Evolutionary conservation across 352 stramenopile genomes (phyloP).

Genomic region (Phytophthora palmivora): DNA sequence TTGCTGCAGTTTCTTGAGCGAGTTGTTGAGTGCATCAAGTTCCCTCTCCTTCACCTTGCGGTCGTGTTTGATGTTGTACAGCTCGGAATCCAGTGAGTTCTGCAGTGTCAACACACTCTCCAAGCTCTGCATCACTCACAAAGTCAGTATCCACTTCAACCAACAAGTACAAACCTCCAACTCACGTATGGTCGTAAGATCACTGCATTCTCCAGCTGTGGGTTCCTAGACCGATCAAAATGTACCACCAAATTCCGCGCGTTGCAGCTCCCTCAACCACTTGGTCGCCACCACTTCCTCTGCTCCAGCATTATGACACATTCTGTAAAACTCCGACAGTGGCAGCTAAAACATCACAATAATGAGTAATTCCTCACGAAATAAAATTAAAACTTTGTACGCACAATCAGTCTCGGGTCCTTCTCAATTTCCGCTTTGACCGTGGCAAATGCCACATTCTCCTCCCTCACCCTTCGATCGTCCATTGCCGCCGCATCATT

Average conservation of each 20-base stretch:
- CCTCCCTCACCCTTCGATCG: conserved; percentile 34
- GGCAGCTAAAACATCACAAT: conserved; percentile 52
- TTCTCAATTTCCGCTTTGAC: conserved; percentile 72
- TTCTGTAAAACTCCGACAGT: conserved; percentile 72
- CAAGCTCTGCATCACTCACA: conserved; percentile 47
- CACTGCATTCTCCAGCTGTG: conserved; percentile 70
- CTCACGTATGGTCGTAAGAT: conserved; percentile 75
- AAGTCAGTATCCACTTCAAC: neutral
- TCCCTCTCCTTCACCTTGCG: conserved; percentile 62
- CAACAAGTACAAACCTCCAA: conserved; percentile 8
- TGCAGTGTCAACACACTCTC: conserved; percentile 75
- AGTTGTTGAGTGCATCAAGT: conserved; percentile 47
- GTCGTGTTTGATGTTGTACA: conserved; percentile 79
- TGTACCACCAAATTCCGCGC: conserved; percentile 78
- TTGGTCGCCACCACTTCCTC: conserved; percentile 78
- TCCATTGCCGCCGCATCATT: conserved; percentile 47
- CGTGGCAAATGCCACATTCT: conserved; percentile 70
- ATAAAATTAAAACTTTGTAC: neutral
- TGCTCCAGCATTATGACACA: conserved; percentile 73
- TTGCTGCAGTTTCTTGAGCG: conserved; percentile 57
- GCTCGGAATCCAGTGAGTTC: conserved; percentile 77
- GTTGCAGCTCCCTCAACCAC: conserved; percentile 80
- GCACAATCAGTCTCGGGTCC: conserved; percentile 60
- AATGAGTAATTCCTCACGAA: conserved; percentile 1
- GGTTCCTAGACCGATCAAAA: conserved; percentile 72